These are phyloP conservation scores for Populus davidiana DNA, from an alignment of 345 rosid genomes.

Conservation along the genomic window DNA sequence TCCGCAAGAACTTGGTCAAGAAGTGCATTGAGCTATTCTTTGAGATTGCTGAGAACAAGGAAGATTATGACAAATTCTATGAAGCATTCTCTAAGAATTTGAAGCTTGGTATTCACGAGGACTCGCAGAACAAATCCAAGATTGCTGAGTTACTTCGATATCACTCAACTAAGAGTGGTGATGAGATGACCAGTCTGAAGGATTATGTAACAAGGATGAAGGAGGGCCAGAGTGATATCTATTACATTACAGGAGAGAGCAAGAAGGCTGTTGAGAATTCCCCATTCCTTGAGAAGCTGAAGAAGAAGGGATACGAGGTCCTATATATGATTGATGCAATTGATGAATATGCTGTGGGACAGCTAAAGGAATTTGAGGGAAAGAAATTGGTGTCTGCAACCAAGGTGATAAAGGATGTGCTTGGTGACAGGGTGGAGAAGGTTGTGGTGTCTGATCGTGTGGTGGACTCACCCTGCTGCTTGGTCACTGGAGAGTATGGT, in stretches of 20 bases:
- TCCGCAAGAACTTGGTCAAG: constrained; percentile 26
- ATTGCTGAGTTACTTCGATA: constrained; percentile 16
- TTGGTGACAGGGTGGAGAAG: constrained; percentile 21
- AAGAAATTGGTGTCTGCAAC: constrained; percentile 23
- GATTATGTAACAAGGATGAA: constrained; percentile 29
- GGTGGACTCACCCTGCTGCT: constrained; percentile 20
- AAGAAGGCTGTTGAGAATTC: constrained; percentile 27
- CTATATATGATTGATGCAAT: constrained; percentile 20
- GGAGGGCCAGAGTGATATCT: constrained; percentile 27
- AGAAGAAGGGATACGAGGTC: constrained; percentile 19
- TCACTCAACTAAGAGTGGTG: constrained; percentile 28
- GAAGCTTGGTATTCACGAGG: constrained; percentile 18
- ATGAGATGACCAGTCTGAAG: constrained; percentile 26
- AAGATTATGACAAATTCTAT: constrained; percentile 20
- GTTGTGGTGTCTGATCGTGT: constrained; percentile 21
- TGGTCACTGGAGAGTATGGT: constrained; percentile 21
- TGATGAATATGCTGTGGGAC: constrained; percentile 19
- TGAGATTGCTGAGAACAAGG: constrained; percentile 27
- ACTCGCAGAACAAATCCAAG: constrained; percentile 13
- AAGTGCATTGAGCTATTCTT: constrained; percentile 27
- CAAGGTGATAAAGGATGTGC: constrained; percentile 20
- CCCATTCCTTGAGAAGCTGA: constrained; percentile 23
- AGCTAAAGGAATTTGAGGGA: constrained; percentile 16
- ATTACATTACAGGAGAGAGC: constrained; percentile 28
- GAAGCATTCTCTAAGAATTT: constrained; percentile 21